Base-by-base conservation (phyloP, 352 stramenopile species). In the Pythium insidiosum region DNA sequence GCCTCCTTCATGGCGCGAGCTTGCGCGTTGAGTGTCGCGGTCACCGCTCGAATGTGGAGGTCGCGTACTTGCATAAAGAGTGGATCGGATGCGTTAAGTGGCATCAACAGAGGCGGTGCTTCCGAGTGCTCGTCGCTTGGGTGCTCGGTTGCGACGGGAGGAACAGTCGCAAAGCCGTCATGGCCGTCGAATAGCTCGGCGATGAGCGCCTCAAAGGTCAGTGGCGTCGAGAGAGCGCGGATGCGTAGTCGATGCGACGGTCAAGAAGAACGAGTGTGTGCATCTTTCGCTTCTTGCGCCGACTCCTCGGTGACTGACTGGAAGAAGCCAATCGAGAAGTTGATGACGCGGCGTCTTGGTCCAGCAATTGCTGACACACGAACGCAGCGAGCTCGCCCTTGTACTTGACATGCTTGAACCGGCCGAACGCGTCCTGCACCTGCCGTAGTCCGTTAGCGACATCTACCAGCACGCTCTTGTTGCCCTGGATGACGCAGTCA, bases 301-400 rank as follows among this genome's bases (percentile, higher is more conserved):
- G n/a, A n/a, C n/a, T n/a, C n/a, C n/a, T n/a, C n/a, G n/a, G n/a
- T n/a, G n/a, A n/a, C n/a, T n/a, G n/a, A n/a, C n/a, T n/a, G n/a
- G n/a, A n/a, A n/a, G n/a, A n/a, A n/a, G n/a, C n/a, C n/a, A n/a
- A n/a, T n/a, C n/a, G n/a, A n/a, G n/a, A n/a, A n/a, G n/a, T n/a
- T 30, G 50, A 15, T 15, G 6, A 20, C 19, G 40, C 20, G 2
- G 21, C 33, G 11, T 38, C 39, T 23, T 56, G 50, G 44, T 83
- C 66, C 59, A 88, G 66, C 30, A 90, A 50, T 29, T 78, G 66
- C 18, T 84, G 72, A 16, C 83, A 50, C 19, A 88, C 71, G 6
- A 79, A 59, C 59, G 79, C 84, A 9, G 73, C 63, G 26, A 88
- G 43, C 29, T 88, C 71, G 9, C 78, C 78, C 43, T 90, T 90